Evolutionary conservation across 2,329 filamentous ascomycete species (phyloP).

Genomic region (Epichloe sp.): DNA sequence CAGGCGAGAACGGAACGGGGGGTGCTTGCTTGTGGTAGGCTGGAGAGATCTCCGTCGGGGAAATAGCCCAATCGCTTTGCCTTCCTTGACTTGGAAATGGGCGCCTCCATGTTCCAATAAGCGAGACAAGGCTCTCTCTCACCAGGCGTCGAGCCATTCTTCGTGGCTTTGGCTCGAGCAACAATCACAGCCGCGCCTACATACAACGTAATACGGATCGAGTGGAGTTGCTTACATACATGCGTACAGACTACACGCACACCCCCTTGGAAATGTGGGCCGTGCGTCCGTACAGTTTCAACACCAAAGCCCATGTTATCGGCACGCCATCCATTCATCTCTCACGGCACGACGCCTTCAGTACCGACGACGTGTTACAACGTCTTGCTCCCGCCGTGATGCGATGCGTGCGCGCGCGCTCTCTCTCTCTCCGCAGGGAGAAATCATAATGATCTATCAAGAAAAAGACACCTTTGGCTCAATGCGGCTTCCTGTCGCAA

Average conservation of each 20-base stretch:
- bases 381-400: neutral
- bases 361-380: constrained; percentile 2
- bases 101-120: no score
- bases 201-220: neutral
- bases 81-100: neutral
- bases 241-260: neutral
- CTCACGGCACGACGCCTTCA: neutral
- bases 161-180: neutral
- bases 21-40: neutral
- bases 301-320: neutral
- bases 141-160: no score
- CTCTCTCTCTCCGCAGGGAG: neutral
- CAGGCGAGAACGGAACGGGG: neutral
- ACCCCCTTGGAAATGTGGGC: neutral
- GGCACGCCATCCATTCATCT: neutral
- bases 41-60: neutral
- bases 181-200: neutral
- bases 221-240: neutral
- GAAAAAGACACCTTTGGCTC: neutral
- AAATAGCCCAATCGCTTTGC: neutral
- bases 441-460: neutral
- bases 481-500: neutral
- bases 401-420: neutral
- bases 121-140: neutral
- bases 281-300: neutral